These are phyloP conservation scores for Auricularia heimuer DNA, from an alignment of 768 basidiomycete species.

Conservation along the genomic window DNA sequence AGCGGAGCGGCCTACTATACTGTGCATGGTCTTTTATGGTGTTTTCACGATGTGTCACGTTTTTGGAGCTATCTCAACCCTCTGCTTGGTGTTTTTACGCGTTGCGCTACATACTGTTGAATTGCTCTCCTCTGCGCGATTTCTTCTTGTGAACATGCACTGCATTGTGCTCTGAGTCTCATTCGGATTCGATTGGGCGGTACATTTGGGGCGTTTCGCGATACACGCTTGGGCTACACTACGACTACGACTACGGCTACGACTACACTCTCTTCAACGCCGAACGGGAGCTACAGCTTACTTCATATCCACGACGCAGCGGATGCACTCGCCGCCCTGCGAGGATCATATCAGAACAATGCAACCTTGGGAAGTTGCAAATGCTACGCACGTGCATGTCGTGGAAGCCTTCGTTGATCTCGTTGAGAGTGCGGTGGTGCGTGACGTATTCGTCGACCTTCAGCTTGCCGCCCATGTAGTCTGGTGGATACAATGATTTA, in stretches of 20 bases:
- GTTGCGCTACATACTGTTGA: no score
- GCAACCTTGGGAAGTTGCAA: not conserved
- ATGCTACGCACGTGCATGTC: slow-evolving; percentile 87
- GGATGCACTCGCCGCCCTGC: slow-evolving; percentile 80
- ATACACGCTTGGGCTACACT: not conserved
- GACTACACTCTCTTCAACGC: slow-evolving; percentile 2
- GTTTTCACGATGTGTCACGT: not conserved
- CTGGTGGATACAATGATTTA: slow-evolving; percentile 27
- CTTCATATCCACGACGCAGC: slow-evolving; percentile 89
- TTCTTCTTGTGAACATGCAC: no score
- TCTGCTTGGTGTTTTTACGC: no score
- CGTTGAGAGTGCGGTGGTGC: slow-evolving; percentile 61
- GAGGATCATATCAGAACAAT: slow-evolving; percentile 7
- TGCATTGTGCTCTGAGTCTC: not conserved
- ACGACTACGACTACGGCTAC: not conserved
- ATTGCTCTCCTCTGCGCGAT: no score
- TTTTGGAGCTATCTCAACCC: not conserved
- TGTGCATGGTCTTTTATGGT: not conserved
- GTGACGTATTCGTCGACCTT: slow-evolving; percentile 97
- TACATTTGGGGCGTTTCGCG: not conserved
- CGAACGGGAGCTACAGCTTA: not conserved
- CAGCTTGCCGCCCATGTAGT: slow-evolving; percentile 71
- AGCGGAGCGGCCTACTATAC: not conserved
- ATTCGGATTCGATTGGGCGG: not conserved
- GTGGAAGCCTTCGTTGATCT: slow-evolving; percentile 81